Evolutionary conservation across 176 grass and related monocot genomes (phyloP), one percentile per base, ranked within the genome.

Genomic region (Eragrostis curvula): DNA sequence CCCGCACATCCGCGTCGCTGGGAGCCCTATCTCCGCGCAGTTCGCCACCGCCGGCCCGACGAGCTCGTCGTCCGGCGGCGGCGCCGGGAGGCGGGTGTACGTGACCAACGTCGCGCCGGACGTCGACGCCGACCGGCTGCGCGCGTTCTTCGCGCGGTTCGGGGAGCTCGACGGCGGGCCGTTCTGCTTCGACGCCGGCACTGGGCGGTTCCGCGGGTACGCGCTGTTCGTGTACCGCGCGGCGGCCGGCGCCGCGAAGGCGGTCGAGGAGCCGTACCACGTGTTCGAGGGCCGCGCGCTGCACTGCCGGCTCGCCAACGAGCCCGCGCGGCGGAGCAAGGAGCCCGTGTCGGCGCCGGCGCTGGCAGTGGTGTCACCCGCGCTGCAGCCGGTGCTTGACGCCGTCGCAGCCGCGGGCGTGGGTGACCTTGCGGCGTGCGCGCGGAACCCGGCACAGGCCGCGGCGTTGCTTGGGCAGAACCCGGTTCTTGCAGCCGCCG

Each of bases 151-250:
- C 65, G 70, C 71, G 20, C 43, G 79, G 57, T 97, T 97, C 60
- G 86, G 94, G 57, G 90, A 87, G 68, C 83, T 97, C 55, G 88
- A 96, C 71, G 81, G 81, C 27, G 94, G 90, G 24, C 90, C 90
- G 23, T 87, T 91, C 47, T 88, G 88, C 15, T 91, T 96, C 75
- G 83, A 96, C 59, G 68, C 70, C 44, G 15, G 24, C 6, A 89
- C 93, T 0, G 94, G 93, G 0, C 82, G 83, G 36, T 93, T 85
- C 2, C 71, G 83, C 67, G 94, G 94, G 5, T 96, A 87, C 79
- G 90, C 94, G 4, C 80, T 96, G 41, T 91, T 96, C 68, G 59
- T 97, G 70, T 93, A 97, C 81, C 92, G 74, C 13, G 78, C 83
- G 4, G 47, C 80, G 43, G 94, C 71, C 49, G 88, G 78, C 61